Conservation (phyloP, 2,329 filamentous ascomycete species). For the Drechslera avenae region DNA sequence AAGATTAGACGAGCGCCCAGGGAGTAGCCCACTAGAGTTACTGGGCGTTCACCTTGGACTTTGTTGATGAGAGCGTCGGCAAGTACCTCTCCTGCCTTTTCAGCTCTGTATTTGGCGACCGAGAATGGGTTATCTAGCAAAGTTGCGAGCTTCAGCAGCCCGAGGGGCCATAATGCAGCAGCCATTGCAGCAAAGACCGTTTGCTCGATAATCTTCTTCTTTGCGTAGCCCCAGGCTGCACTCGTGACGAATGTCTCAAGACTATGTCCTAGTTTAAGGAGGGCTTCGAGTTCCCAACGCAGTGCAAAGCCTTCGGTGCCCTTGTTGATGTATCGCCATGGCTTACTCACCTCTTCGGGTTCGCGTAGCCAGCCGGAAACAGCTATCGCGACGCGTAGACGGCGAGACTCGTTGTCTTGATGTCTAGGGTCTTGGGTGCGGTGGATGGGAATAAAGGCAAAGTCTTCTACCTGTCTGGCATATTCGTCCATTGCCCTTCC, state of each 20-base stretch:
- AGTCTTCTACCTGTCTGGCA: constrained; percentile 83
- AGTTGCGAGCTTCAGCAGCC: constrained; percentile 54
- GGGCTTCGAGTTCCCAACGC: constrained; percentile 78
- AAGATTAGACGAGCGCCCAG: constrained; percentile 83
- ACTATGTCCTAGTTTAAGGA: constrained; percentile 77
- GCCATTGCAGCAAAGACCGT: constrained; percentile 55
- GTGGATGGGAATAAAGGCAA: constrained; percentile 77
- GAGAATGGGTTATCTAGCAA: constrained; percentile 83
- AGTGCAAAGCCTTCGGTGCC: constrained; percentile 81
- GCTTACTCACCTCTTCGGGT: constrained; percentile 72
- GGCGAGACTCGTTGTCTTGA: constrained; percentile 54
- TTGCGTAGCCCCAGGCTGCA: constrained; percentile 78
- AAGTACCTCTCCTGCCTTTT: constrained; percentile 79
- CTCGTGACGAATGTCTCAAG: constrained; percentile 79
- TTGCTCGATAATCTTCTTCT: constrained; percentile 73
- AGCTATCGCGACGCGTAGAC: constrained; percentile 78
- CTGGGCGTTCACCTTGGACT: constrained; percentile 79
- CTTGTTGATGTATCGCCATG: constrained; percentile 77
- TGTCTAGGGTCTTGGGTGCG: constrained; percentile 53
- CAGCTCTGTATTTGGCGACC: constrained; percentile 74
- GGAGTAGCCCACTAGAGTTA: constrained; percentile 81
- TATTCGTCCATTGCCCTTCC: constrained; percentile 89
- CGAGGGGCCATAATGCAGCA: constrained; percentile 57
- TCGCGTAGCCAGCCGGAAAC: constrained; percentile 81
- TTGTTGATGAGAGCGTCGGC: constrained; percentile 83